Base-by-base conservation (phyloP, 805 yeast species). In the Saturnispora bothae region DNA sequence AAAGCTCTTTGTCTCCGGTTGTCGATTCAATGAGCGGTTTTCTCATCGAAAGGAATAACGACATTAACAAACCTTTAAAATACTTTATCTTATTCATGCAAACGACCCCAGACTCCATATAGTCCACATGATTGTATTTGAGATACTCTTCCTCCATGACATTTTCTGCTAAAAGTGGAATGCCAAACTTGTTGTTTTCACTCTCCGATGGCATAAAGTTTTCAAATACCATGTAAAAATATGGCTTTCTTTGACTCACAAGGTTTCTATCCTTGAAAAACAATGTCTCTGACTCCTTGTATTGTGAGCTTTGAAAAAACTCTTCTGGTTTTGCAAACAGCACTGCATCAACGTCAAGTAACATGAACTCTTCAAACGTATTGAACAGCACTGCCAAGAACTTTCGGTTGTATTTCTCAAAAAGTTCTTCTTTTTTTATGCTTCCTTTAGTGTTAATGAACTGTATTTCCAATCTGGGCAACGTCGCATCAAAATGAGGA, bases 1-100 rank as follows among this genome's bases (percentile, higher is more conserved):
- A 78, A 46, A 79, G 58, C 49, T 81, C 89, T 48, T 81, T 81
- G 43, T 81, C 92, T 20, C 92, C 92, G 69, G 81, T 78, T 3
- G 77, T 68, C 22, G 74, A 69, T 3, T 69, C 61, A 6, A 60
- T 56, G 3, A 65, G 58, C 6, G 71, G 64, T 36, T 49, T 51
- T 46, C 65, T 54, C 45, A 63, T 53, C 35, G 67, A 64, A 41
- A 69, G 42, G 26, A 60, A 56, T 9, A 61, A 44, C 3, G 74
- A 59, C 43, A 64, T 53, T 27, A 74, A 49, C 5, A 71, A 47
- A 0, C 76, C 67, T 27, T 61, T 50, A 44, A 71, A 68, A 50
- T 73, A 82, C 27, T 57, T 54, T 19, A 54, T 48, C 36, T 67
- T 65, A 43, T 73, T 63, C 14, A 73, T 57, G 2, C 60, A 45